phyloP scores from a whole-genome alignment of 805 yeast species.

The Candida glaebosa region DNA sequence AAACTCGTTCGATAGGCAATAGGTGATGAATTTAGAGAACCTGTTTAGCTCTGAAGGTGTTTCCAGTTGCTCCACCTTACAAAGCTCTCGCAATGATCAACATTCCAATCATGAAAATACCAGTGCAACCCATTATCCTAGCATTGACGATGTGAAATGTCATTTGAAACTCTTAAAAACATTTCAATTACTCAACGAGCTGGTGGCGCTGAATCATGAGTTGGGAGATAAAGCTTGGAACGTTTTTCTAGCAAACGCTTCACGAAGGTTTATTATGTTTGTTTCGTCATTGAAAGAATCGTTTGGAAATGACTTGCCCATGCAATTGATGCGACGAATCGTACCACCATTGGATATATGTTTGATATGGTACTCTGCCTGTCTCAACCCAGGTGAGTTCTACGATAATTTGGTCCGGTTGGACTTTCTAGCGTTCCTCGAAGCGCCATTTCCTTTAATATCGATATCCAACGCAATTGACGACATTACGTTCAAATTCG shows the following conservation, averaged over 20 bases:
- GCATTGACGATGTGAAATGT: slow-evolving; percentile 10
- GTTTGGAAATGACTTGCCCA: not conserved
- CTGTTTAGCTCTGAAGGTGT: too few species aligned
- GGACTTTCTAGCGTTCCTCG: slow-evolving; percentile 12
- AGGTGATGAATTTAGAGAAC: not conserved
- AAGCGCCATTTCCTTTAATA: slow-evolving; percentile 16
- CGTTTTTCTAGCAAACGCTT: slow-evolving; percentile 15
- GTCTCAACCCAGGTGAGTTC: slow-evolving; percentile 13
- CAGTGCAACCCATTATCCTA: not conserved
- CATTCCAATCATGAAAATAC: too few species aligned
- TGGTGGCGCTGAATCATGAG: slow-evolving; percentile 3
- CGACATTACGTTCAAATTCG: slow-evolving; percentile 10
- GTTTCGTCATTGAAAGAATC: slow-evolving; percentile 9
- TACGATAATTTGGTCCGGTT: slow-evolving; percentile 15
- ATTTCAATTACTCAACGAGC: slow-evolving; percentile 11
- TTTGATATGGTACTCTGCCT: slow-evolving; percentile 18
- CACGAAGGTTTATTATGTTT: slow-evolving; percentile 14
- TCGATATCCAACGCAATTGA: slow-evolving; percentile 10
- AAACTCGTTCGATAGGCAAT: not conserved
- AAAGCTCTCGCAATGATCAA: too few species aligned
- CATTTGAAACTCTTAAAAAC: slow-evolving; percentile 17
- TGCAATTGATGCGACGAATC: not conserved
- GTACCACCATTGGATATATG: slow-evolving; percentile 19
- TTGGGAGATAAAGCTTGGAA: slow-evolving; percentile 11
- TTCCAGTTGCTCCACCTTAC: too few species aligned